Conservation (phyloP, 495 filamentous ascomycete genomes). For the Xylaria bambusicola region DNA sequence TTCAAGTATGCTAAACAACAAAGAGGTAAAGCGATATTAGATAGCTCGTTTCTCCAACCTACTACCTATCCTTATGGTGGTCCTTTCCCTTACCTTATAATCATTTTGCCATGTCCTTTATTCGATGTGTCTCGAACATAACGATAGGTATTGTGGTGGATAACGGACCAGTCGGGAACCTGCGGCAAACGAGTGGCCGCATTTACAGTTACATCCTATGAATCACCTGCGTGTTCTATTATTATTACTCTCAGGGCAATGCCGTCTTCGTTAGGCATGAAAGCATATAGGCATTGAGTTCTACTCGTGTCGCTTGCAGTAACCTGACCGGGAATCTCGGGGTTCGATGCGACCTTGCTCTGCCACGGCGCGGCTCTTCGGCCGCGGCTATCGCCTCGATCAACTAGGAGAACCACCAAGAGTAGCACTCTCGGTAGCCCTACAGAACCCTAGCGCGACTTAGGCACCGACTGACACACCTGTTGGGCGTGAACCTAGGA, state of each 20-base stretch:
- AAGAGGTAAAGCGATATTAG: too few relatives aligned
- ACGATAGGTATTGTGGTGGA: background rate
- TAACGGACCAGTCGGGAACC: background rate
- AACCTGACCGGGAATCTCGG: background rate
- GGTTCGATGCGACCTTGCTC: background rate
- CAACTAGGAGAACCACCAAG: too few relatives aligned
- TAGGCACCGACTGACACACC: constrained; percentile 4
- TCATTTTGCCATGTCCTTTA: background rate
- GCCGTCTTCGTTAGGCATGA: too few relatives aligned
- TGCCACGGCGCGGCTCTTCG: background rate
- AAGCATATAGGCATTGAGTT: background rate
- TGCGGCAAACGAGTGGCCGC: background rate
- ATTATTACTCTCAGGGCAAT: too few relatives aligned
- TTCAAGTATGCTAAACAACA: too few relatives aligned
- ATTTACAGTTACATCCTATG: constrained; percentile 2
- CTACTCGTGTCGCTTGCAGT: background rate
- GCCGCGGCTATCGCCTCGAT: too few relatives aligned
- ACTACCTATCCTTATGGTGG: too few relatives aligned
- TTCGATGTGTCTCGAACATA: constrained; percentile 1
- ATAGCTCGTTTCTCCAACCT: too few relatives aligned
- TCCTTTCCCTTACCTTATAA: too few relatives aligned
- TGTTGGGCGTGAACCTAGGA: constrained; percentile 1
- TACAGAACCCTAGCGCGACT: constrained; percentile 3
- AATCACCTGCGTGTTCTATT: background rate
- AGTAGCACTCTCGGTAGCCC: too few relatives aligned